Percentiles rank a stretch among this genome's conserved stretches.
These are phyloP conservation scores for Rhodotorula babjevae DNA, from an alignment of 768 basidiomycete genomes.

Conservation along the genomic window DNA sequence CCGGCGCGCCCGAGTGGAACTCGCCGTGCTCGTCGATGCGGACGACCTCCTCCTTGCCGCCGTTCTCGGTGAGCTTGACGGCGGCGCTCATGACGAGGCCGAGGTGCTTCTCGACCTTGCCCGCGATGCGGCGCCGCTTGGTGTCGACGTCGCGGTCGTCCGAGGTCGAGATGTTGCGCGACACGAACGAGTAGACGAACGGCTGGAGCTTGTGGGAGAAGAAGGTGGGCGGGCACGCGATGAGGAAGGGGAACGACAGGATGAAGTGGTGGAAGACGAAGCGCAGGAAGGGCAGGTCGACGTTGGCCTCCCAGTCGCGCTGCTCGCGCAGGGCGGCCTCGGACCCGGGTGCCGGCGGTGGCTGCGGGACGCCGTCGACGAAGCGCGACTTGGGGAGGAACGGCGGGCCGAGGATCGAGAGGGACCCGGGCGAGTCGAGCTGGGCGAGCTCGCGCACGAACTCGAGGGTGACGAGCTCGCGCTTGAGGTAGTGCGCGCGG, in stretches of 20 bases:
- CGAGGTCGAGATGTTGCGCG: constrained; percentile 65
- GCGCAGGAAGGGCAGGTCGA: constrained; percentile 77
- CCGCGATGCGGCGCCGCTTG: constrained; percentile 63
- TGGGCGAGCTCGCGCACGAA: constrained; percentile 70
- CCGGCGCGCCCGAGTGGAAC: constrained; percentile 66
- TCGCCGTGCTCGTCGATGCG: constrained; percentile 80
- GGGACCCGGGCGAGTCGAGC: constrained; percentile 55
- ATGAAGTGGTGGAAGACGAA: constrained; percentile 89
- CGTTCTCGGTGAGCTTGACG: constrained; percentile 67
- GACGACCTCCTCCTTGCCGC: constrained; percentile 71
- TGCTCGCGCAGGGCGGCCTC: constrained; percentile 10
- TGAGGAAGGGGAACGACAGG: constrained; percentile 91
- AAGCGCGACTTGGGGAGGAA: constrained; percentile 62
- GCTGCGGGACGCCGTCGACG: constrained; percentile 50
- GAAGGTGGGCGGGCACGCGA: constrained; percentile 79
- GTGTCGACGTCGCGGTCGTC: constrained; percentile 56
- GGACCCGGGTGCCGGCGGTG: not conserved
- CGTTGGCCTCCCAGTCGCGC: constrained; percentile 15
- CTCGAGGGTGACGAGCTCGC: constrained; percentile 82
- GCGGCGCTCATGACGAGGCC: constrained; percentile 75
- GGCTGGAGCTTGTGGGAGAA: constrained; percentile 94
- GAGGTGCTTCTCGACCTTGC: constrained; percentile 77
- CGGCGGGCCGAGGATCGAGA: constrained; percentile 83
- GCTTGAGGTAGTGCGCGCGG: constrained; percentile 97
- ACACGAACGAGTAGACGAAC: constrained; percentile 74